Conservation (phyloP, 108 stramenopile species). For the Epithemia pelagica region DNA sequence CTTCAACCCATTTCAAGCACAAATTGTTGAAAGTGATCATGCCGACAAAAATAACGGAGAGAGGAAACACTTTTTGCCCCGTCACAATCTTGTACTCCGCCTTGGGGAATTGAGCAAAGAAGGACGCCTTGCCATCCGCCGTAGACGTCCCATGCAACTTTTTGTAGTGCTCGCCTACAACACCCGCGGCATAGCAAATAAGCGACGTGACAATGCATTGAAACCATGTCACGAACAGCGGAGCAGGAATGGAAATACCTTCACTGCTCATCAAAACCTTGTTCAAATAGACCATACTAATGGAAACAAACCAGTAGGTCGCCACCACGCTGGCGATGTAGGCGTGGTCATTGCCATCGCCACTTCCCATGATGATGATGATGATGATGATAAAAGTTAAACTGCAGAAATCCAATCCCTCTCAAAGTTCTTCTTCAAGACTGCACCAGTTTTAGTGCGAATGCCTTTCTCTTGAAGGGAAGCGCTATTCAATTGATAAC, state of each 20-base stretch:
- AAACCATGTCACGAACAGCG: constrained; percentile 95
- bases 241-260: constrained; percentile 75
- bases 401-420: too few relatives aligned
- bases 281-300: constrained; percentile 91
- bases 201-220: constrained; percentile 85
- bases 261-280: constrained; percentile 82
- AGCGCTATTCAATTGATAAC: too few relatives aligned
- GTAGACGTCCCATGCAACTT: background rate
- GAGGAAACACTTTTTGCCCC: constrained; percentile 62
- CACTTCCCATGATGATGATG: background rate
- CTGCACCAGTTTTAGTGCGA: too few relatives aligned
- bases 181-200: constrained; percentile 81
- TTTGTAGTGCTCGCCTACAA: constrained; percentile 7
- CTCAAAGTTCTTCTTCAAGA: too few relatives aligned
- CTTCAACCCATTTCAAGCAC: constrained; percentile 90
- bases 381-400: too few relatives aligned
- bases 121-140: constrained; percentile 35
- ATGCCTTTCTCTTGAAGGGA: too few relatives aligned
- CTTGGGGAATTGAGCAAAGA: constrained; percentile 83
- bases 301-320: constrained; percentile 51
- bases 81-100: constrained; percentile 52
- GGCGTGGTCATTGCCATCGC: background rate
- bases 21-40: constrained; percentile 97
- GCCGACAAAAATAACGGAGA: constrained; percentile 85
- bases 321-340: constrained; percentile 47